Conservation (phyloP, 768 basidiomycete genomes). For the Serendipita sp. region DNA sequence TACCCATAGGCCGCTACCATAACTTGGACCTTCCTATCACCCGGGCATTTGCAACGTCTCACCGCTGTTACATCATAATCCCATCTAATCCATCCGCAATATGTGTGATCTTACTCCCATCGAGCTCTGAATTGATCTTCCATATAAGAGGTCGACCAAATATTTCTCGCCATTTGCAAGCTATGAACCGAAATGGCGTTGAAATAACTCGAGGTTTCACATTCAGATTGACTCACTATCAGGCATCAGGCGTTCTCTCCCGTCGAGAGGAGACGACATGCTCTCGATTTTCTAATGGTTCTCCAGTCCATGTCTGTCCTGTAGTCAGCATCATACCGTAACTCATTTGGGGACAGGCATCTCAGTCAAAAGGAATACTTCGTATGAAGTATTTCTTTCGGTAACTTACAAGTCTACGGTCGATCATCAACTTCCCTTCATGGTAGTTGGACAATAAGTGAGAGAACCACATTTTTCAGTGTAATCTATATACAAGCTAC, state of each 20-base stretch:
- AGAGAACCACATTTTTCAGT: no score
- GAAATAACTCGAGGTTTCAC: constrained; percentile 3
- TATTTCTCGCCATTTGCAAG: constrained; percentile 18
- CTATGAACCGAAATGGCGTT: constrained; percentile 15
- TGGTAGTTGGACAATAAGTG: no score
- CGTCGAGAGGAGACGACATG: constrained; percentile 9
- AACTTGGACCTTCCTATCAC: no score
- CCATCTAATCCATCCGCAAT: no score
- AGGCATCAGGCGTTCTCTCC: constrained; percentile 18
- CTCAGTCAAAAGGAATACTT: constrained; percentile 14
- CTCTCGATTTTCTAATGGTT: constrained; percentile 8
- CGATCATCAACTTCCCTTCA: constrained; percentile 10
- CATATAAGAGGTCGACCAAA: neutral
- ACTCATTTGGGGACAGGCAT: constrained; percentile 14
- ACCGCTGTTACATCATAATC: no score
- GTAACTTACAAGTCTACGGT: constrained; percentile 17
- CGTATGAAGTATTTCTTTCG: no score
- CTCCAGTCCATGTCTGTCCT: neutral
- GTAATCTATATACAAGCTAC: no score
- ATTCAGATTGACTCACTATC: constrained; percentile 20
- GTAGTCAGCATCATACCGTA: constrained; percentile 10
- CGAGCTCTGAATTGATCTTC: neutral
- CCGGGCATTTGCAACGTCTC: no score
- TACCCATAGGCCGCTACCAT: no score
- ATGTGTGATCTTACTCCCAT: no score